These are phyloP conservation scores for Juglanconis juglandina DNA, from an alignment of 2,329 filamentous ascomycete species.

Conservation along the genomic window DNA sequence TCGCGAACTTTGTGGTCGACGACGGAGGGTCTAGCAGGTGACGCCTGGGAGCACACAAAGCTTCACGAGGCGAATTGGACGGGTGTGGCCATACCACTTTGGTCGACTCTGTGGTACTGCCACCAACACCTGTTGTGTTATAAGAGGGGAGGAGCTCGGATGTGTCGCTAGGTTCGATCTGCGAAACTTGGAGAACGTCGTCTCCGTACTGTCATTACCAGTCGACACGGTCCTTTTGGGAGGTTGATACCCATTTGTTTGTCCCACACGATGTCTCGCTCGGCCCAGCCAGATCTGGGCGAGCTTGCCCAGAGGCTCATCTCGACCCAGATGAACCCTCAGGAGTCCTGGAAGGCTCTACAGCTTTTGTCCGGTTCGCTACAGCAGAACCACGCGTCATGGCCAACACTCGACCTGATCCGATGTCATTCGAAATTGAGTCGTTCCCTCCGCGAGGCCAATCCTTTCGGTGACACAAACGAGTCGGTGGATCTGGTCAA, in stretches of 20 bases:
- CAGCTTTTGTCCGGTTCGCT: constrained; percentile 4
- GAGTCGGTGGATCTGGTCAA: neutral
- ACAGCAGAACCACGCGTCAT: neutral
- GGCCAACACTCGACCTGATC: constrained; percentile 12
- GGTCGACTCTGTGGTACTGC: neutral
- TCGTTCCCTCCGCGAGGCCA: neutral
- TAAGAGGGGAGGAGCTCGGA: neutral
- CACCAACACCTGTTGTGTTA: neutral
- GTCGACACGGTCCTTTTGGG: neutral
- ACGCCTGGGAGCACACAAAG: neutral
- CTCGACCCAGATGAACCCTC: neutral
- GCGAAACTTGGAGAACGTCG: neutral
- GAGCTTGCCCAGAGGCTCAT: neutral
- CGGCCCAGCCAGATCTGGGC: neutral
- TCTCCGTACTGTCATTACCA: neutral
- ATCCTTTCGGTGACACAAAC: neutral
- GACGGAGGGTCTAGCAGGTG: neutral
- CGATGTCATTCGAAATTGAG: constrained; percentile 9
- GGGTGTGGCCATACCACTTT: neutral
- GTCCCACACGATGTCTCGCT: neutral
- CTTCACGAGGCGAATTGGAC: neutral
- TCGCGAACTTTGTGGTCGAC: neutral
- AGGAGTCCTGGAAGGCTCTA: constrained; percentile 9
- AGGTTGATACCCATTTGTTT: neutral
- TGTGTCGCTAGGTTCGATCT: neutral